Percentiles rank a stretch among this genome's conserved stretches.
Conservation (phyloP, 208 protist genomes). For the Acanthamoeba royreba region DNA sequence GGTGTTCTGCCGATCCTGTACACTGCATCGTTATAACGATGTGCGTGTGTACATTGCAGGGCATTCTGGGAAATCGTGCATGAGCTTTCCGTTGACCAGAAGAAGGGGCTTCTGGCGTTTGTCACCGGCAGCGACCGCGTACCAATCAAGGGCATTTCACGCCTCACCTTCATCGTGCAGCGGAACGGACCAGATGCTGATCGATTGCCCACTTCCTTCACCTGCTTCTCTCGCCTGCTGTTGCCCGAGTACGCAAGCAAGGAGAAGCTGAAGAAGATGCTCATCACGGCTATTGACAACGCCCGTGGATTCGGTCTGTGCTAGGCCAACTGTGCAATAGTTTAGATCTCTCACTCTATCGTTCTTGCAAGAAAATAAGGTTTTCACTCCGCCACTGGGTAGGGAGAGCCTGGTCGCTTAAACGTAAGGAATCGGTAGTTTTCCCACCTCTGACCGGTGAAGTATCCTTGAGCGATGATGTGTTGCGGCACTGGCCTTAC, state of each 20-base stretch:
- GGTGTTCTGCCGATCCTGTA: not conserved
- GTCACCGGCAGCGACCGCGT: constrained; percentile 76
- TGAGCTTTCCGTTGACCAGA: constrained; percentile 58
- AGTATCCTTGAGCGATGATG: no score
- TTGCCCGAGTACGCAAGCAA: constrained; percentile 82
- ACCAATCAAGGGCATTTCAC: constrained; percentile 71
- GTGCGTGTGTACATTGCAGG: not conserved
- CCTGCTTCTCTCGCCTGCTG: constrained; percentile 88
- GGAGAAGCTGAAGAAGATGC: constrained; percentile 76
- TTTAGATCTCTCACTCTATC: no score
- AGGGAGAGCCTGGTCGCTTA: not conserved
- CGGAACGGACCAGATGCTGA: constrained; percentile 11
- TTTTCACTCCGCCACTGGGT: not conserved
- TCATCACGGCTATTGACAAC: constrained; percentile 78
- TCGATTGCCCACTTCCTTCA: constrained; percentile 83
- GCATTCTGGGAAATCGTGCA: constrained; percentile 66
- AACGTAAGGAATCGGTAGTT: not conserved
- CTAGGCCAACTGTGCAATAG: no score
- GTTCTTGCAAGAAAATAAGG: no score
- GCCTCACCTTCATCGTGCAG: constrained; percentile 53
- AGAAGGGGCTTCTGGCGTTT: constrained; percentile 76
- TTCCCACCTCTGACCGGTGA: not conserved
- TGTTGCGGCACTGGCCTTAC: not conserved
- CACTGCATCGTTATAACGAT: not conserved
- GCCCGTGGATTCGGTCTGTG: constrained; percentile 75